Conservation (phyloP, 2,329 filamentous ascomycete species). For the Clonostachys solani region DNA sequence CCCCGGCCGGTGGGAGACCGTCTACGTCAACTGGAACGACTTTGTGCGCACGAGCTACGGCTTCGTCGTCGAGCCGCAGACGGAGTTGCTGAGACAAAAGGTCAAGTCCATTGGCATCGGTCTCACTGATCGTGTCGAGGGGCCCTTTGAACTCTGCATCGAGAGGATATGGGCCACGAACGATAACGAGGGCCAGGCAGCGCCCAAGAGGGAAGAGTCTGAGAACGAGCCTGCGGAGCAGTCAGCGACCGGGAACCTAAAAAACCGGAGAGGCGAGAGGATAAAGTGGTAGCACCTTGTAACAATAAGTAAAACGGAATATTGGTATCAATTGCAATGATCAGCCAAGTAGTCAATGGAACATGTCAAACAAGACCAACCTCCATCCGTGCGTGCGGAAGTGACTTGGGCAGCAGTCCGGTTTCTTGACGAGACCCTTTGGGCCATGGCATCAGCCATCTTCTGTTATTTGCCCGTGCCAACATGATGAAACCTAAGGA, state of each 20-base stretch:
- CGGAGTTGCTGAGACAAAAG: slow-evolving; percentile 81
- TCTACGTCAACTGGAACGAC: slow-evolving; percentile 85
- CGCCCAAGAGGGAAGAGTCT: slow-evolving; percentile 7
- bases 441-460: no score
- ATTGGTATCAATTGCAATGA: not conserved
- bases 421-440: no score
- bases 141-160: slow-evolving; percentile 82
- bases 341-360: no score
- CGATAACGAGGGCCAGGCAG: slow-evolving; percentile 15
- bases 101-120: slow-evolving; percentile 83
- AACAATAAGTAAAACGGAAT: not conserved
- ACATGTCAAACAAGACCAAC: not conserved
- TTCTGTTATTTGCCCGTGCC: no score
- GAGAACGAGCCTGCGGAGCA: not conserved
- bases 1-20: slow-evolving; percentile 89
- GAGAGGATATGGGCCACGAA: slow-evolving; percentile 92
- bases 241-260: slow-evolving; percentile 18
- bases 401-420: no score
- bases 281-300: slow-evolving; percentile 26
- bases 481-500: no score
- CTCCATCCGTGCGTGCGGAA: no score
- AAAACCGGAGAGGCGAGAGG: slow-evolving; percentile 28
- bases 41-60: slow-evolving; percentile 96
- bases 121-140: slow-evolving; percentile 82
- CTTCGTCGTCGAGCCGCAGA: slow-evolving; percentile 87